Percentiles rank a stretch among this genome's conserved stretches.
These are phyloP conservation scores for Carex parvula DNA, from an alignment of 176 grass and related monocot species.

Conservation along the genomic window DNA sequence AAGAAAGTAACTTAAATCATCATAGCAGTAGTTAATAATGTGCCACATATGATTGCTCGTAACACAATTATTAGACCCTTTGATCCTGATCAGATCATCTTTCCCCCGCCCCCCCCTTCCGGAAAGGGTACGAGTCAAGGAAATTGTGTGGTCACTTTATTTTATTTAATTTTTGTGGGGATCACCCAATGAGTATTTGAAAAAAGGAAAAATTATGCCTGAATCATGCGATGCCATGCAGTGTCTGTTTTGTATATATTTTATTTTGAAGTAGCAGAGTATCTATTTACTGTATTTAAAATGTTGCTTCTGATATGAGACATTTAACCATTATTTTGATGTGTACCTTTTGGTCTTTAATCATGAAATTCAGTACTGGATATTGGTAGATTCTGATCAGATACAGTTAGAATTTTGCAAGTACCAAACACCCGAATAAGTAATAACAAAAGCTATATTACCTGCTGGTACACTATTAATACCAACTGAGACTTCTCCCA, in stretches of 20 bases:
- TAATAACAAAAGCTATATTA: neutral
- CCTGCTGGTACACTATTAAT: neutral
- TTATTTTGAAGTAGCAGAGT: neutral
- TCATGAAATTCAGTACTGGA: neutral
- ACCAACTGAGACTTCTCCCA: neutral
- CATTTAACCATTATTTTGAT: neutral
- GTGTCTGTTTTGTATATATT: neutral
- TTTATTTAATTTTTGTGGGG: too few species aligned
- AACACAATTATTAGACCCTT: too few species aligned
- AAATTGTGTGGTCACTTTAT: too few species aligned
- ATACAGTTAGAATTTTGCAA: neutral
- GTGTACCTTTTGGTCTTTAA: neutral
- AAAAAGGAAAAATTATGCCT: too few species aligned
- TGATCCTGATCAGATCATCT: too few species aligned
- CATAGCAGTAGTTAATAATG: too few species aligned
- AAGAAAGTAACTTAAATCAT: too few species aligned
- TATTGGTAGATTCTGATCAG: neutral
- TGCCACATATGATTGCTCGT: too few species aligned
- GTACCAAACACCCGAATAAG: neutral
- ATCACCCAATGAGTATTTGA: too few species aligned
- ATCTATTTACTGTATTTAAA: neutral
- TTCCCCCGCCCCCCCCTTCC: too few species aligned
- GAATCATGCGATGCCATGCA: too few species aligned
- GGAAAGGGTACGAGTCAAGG: too few species aligned
- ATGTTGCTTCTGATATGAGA: neutral